A percentile compares a stretch with the other conserved stretches of the same genome.
Evolutionary conservation across 2,329 filamentous ascomycete species (phyloP).

Genomic region (Colletotrichum musae): DNA sequence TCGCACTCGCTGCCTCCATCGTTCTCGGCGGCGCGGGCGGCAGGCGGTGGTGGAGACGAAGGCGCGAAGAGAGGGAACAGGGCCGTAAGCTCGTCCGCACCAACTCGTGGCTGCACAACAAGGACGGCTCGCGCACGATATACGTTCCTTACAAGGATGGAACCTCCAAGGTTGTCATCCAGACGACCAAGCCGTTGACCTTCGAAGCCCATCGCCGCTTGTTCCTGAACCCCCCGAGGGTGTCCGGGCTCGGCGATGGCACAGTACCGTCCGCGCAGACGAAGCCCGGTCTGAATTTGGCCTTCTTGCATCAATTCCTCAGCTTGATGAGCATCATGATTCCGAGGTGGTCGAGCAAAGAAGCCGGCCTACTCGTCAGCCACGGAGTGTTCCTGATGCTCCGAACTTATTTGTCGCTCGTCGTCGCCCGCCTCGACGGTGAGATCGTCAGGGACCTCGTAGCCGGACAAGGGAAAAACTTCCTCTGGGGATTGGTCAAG

Average conservation of each 20-base stretch:
- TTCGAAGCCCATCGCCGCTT: conserved; percentile 96
- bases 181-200: conserved; percentile 90
- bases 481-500: conserved; percentile 90
- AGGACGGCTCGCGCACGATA: conserved; percentile 94
- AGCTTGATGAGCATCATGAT: conserved; percentile 98
- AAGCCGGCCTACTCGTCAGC: conserved; percentile 89
- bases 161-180: conserved; percentile 92
- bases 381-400: conserved; percentile 92
- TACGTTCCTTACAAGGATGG: conserved; percentile 93
- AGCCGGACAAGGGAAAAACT: conserved; percentile 91
- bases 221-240: conserved; percentile 91
- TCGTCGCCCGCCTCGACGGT: conserved; percentile 93
- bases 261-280: conserved; percentile 89
- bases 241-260: conserved; percentile 81
- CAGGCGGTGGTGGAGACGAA: conserved; percentile 81
- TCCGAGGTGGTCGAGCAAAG: conserved; percentile 94
- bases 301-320: conserved; percentile 96
- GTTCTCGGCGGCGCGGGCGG: conserved; percentile 84
- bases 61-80: conserved; percentile 84
- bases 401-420: conserved; percentile 91
- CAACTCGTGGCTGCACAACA: conserved; percentile 93
- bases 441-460: conserved; percentile 97
- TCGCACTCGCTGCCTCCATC: conserved; percentile 83
- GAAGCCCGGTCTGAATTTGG: conserved; percentile 94
- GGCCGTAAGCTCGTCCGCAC: conserved; percentile 86